A percentile compares a stretch with the other conserved stretches of the same genome.
phyloP scores from a whole-genome alignment of 805 yeast genomes.

The Nakazawaea siamensis region DNA sequence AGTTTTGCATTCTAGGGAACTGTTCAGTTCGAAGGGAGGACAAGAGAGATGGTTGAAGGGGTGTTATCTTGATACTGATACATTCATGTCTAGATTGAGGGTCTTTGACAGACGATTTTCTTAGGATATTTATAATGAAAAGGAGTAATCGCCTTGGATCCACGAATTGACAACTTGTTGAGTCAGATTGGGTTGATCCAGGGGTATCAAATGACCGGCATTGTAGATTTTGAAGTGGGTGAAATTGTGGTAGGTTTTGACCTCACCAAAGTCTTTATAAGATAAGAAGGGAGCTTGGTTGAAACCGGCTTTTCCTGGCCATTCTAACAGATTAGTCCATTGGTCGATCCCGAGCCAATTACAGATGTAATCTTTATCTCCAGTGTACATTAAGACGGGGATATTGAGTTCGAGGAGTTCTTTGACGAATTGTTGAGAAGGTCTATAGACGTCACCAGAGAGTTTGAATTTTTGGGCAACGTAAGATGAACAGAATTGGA shows the following conservation, averaged over 20 bases:
- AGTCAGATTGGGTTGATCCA: slow-evolving; percentile 72
- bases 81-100: slow-evolving; percentile 54
- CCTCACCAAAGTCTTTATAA: slow-evolving; percentile 26
- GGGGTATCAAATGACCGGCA: slow-evolving; percentile 98
- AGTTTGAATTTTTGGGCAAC: slow-evolving; percentile 73
- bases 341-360: slow-evolving; percentile 93
- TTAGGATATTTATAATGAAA: not conserved
- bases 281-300: slow-evolving; percentile 12
- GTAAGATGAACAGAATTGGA: slow-evolving; percentile 67
- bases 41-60: slow-evolving; percentile 66
- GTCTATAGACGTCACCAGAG: slow-evolving; percentile 89
- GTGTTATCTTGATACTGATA: slow-evolving; percentile 64
- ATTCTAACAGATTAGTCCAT: slow-evolving; percentile 72
- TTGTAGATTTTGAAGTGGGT: slow-evolving; percentile 79
- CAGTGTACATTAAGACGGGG: slow-evolving; percentile 88
- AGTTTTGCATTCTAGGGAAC: slow-evolving; percentile 54
- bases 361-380: slow-evolving; percentile 93
- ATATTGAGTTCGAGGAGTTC: slow-evolving; percentile 61
- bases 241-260: slow-evolving; percentile 46
- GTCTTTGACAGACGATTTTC: slow-evolving; percentile 11
- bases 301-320: slow-evolving; percentile 42
- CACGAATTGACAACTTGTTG: slow-evolving; percentile 81
- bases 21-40: slow-evolving; percentile 33
- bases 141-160: slow-evolving; percentile 56
- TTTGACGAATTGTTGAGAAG: slow-evolving; percentile 70